These are phyloP conservation scores for Fusarium annulatum DNA, from an alignment of 2,329 filamentous ascomycete species.

Conservation along the genomic window DNA sequence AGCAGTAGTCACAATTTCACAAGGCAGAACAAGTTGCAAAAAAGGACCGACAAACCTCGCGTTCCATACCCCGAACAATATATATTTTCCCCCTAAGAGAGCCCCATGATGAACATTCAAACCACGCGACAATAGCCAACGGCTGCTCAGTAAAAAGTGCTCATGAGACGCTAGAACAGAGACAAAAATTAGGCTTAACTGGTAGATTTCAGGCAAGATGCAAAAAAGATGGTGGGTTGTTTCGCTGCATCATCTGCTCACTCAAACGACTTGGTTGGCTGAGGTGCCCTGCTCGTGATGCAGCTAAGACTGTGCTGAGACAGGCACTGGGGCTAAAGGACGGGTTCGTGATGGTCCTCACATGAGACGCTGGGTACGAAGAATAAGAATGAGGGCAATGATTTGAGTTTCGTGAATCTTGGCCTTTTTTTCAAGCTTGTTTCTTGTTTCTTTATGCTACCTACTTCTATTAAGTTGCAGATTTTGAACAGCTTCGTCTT, in stretches of 20 bases:
- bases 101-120: slow-evolving; percentile 13
- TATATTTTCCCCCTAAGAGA: not conserved
- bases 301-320: slow-evolving; percentile 32
- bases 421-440: not conserved
- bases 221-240: slow-evolving; percentile 31
- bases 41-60: not conserved
- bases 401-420: slow-evolving; percentile 12
- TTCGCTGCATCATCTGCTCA: slow-evolving; percentile 34
- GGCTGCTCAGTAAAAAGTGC: not conserved
- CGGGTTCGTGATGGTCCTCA: slow-evolving; percentile 37
- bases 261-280: slow-evolving; percentile 29
- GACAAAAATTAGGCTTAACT: not conserved
- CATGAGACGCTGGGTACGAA: slow-evolving; percentile 34
- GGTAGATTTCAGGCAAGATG: slow-evolving; percentile 3
- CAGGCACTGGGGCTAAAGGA: slow-evolving; percentile 13
- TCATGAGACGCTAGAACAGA: slow-evolving; percentile 31
- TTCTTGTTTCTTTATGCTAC: not conserved
- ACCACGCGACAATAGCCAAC: slow-evolving; percentile 31
- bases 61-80: slow-evolving; percentile 20
- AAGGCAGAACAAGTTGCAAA: not conserved
- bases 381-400: not conserved
- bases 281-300: slow-evolving; percentile 31
- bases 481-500: not conserved
- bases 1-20: slow-evolving; percentile 10
- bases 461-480: not conserved